Evolutionary conservation across 2,329 filamentous ascomycete genomes (phyloP).

Genomic region (Colletotrichum coccodes): DNA sequence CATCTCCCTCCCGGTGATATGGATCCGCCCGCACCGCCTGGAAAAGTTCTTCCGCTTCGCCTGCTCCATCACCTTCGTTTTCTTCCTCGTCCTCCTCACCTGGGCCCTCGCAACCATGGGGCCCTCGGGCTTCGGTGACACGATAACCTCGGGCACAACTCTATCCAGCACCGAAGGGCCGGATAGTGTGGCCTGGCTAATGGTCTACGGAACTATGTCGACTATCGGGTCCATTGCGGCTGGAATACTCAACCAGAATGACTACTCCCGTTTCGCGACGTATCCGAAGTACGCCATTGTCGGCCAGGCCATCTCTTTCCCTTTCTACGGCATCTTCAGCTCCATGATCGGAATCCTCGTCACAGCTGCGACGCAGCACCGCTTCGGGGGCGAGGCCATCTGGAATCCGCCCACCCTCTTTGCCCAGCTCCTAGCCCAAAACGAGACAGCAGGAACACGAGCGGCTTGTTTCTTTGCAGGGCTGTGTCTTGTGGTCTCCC

Average conservation of each 20-base stretch:
- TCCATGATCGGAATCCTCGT: constrained; percentile 52
- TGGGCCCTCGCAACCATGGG: constrained; percentile 57
- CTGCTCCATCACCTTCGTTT: constrained; percentile 50
- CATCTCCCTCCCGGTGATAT: constrained; percentile 54
- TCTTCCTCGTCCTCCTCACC: constrained; percentile 52
- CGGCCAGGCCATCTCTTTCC: constrained; percentile 47
- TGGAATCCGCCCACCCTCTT: constrained; percentile 51
- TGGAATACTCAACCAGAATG: constrained; percentile 51
- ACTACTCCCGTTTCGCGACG: constrained; percentile 48
- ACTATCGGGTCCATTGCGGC: constrained; percentile 50
- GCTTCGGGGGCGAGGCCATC: constrained; percentile 45
- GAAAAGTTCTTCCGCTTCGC: constrained; percentile 53
- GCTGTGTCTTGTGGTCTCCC: constrained; percentile 46
- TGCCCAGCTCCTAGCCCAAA: constrained; percentile 41
- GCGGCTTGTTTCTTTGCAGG: constrained; percentile 51
- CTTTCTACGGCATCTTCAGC: constrained; percentile 46
- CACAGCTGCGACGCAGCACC: constrained; percentile 49
- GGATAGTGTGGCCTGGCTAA: constrained; percentile 46
- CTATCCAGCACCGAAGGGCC: constrained; percentile 42
- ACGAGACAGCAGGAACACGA: constrained; percentile 44
- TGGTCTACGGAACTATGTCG: constrained; percentile 48
- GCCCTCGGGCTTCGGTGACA: constrained; percentile 48
- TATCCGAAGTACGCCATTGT: constrained; percentile 44
- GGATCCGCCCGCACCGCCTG: constrained; percentile 54
- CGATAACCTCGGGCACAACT: constrained; percentile 34